Percentiles rank a stretch among this genome's conserved stretches.
Conservation (phyloP, 805 yeast species). For the Schwanniomyces pseudopolymorphus region DNA sequence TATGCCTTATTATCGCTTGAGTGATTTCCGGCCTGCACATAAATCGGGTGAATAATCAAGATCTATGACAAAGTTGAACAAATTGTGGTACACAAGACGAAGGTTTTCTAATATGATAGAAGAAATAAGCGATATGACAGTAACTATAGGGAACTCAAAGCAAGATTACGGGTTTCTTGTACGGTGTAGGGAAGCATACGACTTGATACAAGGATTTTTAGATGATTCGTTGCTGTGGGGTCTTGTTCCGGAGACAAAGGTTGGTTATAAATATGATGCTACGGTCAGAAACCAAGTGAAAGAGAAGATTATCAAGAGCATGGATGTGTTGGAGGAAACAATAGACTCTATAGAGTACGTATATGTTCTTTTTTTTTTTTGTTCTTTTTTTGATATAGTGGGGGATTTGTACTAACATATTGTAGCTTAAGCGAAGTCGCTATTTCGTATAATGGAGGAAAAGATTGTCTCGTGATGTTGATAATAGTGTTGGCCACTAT, state of each 20-base stretch:
- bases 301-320: constrained; percentile 24
- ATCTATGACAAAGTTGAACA: constrained; percentile 1
- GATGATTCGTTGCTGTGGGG: constrained; percentile 28
- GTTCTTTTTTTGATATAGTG: background rate
- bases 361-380: too few relatives aligned
- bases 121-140: background rate
- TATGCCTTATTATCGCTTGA: too few relatives aligned
- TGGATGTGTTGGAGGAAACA: constrained; percentile 26
- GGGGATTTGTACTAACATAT: background rate
- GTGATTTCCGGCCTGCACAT: background rate
- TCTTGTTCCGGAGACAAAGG: constrained; percentile 14
- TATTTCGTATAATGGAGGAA: constrained; percentile 92
- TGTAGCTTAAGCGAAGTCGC: constrained; percentile 54
- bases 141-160: background rate
- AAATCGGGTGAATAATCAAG: background rate
- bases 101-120: background rate
- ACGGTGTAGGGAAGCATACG: constrained; percentile 32
- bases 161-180: constrained; percentile 8
- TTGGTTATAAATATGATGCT: constrained; percentile 19
- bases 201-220: constrained; percentile 29
- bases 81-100: background rate
- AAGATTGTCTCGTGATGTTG: constrained; percentile 91
- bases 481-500: constrained; percentile 64
- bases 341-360: constrained; percentile 35
- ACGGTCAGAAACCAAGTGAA: constrained; percentile 24